phyloP scores from a whole-genome alignment of 2,329 filamentous ascomycete species.

The Pyrenophora graminea region DNA sequence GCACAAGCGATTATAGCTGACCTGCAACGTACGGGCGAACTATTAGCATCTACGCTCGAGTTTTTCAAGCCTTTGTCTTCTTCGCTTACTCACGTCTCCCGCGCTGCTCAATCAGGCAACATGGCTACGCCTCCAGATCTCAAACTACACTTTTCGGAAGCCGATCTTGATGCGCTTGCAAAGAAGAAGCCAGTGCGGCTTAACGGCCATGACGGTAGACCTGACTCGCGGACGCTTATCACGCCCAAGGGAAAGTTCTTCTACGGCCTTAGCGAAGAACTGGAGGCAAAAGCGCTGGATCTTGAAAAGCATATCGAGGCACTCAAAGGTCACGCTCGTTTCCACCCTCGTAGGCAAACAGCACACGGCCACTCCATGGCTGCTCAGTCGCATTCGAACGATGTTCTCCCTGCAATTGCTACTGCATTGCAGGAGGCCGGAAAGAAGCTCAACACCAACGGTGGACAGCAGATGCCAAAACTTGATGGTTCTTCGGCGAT shows the following conservation, averaged over 20 bases:
- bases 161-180: constrained; percentile 54
- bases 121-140: constrained; percentile 40
- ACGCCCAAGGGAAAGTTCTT: constrained; percentile 77
- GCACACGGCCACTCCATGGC: constrained; percentile 18
- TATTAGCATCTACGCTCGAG: constrained; percentile 46
- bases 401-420: constrained; percentile 42
- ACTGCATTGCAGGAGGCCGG: constrained; percentile 44
- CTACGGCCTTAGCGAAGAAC: constrained; percentile 69
- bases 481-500: constrained; percentile 29
- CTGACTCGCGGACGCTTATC: constrained; percentile 65
- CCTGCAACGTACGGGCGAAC: constrained; percentile 45
- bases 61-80: constrained; percentile 50
- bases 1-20: constrained; percentile 47
- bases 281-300: constrained; percentile 71
- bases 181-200: constrained; percentile 59
- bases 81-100: constrained; percentile 38
- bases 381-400: constrained; percentile 29
- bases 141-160: constrained; percentile 45
- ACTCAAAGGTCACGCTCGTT: constrained; percentile 34
- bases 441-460: constrained; percentile 37
- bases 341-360: constrained; percentile 34
- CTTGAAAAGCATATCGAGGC: constrained; percentile 60
- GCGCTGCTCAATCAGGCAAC: constrained; percentile 22
- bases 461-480: constrained; percentile 31
- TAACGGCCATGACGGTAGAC: constrained; percentile 48